Evolutionary conservation across 345 rosid species (phyloP).

Genomic region (Populus nigra): DNA sequence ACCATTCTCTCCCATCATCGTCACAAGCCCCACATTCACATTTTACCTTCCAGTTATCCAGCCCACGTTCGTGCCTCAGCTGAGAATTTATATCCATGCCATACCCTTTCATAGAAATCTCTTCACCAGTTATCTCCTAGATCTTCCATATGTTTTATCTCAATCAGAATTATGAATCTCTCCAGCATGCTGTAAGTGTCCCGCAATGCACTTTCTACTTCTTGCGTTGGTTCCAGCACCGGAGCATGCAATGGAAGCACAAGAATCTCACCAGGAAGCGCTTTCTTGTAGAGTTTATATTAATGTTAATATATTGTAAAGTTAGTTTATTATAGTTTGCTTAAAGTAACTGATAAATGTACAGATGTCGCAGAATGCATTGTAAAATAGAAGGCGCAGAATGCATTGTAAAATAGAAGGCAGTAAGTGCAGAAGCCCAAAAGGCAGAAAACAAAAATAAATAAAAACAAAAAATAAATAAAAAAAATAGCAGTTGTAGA

Average conservation of each 20-base stretch:
- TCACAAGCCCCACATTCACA: constrained; percentile 76
- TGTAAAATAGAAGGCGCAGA: too few species aligned
- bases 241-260: constrained; percentile 61
- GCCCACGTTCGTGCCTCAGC: constrained; percentile 61
- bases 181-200: constrained; percentile 70
- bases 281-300: constrained; percentile 15
- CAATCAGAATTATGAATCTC: constrained; percentile 42
- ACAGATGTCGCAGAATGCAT: too few species aligned
- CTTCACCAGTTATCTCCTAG: constrained; percentile 49
- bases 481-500: too few species aligned
- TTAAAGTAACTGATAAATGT: too few species aligned
- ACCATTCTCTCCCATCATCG: constrained; percentile 93
- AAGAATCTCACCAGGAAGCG: constrained; percentile 58
- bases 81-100: constrained; percentile 43
- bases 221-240: constrained; percentile 59
- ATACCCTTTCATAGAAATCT: constrained; percentile 46
- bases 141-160: constrained; percentile 46
- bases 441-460: too few species aligned
- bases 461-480: too few species aligned
- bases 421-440: too few species aligned
- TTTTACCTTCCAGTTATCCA: constrained; percentile 70
- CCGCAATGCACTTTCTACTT: constrained; percentile 50
- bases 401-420: too few species aligned
- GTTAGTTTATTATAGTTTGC: too few species aligned
- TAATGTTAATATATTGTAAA: too few species aligned